A percentile compares a stretch with the other conserved stretches of the same genome.
phyloP scores from a whole-genome alignment of 2,329 filamentous ascomycete genomes.

The Ophiocordyceps camponoti-leonardi region DNA sequence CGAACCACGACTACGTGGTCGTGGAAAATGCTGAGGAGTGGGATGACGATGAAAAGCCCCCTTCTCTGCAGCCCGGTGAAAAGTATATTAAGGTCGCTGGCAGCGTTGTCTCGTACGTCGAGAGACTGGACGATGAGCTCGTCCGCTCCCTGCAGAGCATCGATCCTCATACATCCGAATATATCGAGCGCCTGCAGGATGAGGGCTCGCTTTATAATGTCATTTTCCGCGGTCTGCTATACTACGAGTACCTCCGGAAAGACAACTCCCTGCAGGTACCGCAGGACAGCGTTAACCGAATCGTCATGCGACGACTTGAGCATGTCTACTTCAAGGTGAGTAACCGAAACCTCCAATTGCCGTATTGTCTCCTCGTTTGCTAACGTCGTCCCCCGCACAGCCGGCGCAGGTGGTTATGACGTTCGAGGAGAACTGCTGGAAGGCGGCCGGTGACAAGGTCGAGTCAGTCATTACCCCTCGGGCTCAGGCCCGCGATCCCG shows the following conservation, averaged over 20 bases:
- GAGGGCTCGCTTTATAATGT: conserved; percentile 83
- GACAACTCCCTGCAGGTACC: conserved; percentile 52
- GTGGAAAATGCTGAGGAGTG: conserved; percentile 90
- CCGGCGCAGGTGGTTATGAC: conserved; percentile 85
- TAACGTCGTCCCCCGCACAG: conserved; percentile 18
- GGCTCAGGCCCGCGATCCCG: conserved; percentile 47
- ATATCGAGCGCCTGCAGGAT: conserved; percentile 86
- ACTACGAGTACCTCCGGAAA: conserved; percentile 67
- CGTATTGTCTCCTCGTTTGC: no score
- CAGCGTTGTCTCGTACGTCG: conserved; percentile 84
- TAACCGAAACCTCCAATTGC: not conserved
- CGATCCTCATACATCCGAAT: conserved; percentile 95
- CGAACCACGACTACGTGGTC: conserved; percentile 66
- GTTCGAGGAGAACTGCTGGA: conserved; percentile 89
- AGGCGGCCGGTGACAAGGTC: conserved; percentile 48
- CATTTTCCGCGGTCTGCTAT: conserved; percentile 75
- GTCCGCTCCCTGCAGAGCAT: conserved; percentile 94
- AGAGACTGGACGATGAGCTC: conserved; percentile 92
- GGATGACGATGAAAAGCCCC: conserved; percentile 96
- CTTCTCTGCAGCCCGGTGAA: conserved; percentile 53
- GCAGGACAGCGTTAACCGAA: conserved; percentile 80
- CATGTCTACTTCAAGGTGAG: conserved; percentile 94
- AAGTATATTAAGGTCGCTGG: conserved; percentile 82
- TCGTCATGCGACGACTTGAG: conserved; percentile 85
- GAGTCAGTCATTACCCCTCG: conserved; percentile 73